Conservation (phyloP, 345 rosid species). For the Moringa oleifera region DNA sequence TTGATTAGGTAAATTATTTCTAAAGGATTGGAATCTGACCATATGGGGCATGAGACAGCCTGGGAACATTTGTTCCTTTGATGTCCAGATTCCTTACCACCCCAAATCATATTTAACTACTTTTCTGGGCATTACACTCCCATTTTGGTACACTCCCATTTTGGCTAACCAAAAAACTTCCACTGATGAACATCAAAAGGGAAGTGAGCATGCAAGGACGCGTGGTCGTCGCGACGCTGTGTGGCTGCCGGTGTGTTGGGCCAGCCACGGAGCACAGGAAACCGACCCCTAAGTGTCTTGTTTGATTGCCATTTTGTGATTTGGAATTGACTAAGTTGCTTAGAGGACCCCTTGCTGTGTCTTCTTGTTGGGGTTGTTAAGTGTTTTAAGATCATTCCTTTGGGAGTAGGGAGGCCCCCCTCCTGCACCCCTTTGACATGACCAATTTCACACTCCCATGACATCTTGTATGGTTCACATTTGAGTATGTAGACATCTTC, state of each 20-base stretch:
- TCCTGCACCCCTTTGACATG: too few relatives aligned
- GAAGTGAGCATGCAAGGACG: background rate
- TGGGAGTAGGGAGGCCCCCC: too few relatives aligned
- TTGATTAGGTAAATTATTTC: slow-evolving; percentile 19
- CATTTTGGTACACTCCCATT: background rate
- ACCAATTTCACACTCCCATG: too few relatives aligned
- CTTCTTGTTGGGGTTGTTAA: too few relatives aligned
- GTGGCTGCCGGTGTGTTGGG: slow-evolving; percentile 22
- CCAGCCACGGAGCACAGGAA: slow-evolving; percentile 1
- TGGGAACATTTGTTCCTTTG: slow-evolving; percentile 17
- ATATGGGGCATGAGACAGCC: slow-evolving; percentile 22
- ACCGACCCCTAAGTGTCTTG: background rate
- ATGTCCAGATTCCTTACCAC: slow-evolving; percentile 23
- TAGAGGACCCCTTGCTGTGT: slow-evolving; percentile 8
- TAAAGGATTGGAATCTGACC: slow-evolving; percentile 27
- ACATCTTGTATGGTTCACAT: too few relatives aligned
- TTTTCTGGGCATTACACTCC: slow-evolving; percentile 5
- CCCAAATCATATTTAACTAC: slow-evolving; percentile 6
- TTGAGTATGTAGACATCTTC: too few relatives aligned
- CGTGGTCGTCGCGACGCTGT: slow-evolving; percentile 11
- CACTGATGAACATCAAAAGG: too few relatives aligned
- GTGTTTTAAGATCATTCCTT: too few relatives aligned
- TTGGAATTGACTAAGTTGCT: slow-evolving; percentile 10
- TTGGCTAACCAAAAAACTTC: too few relatives aligned
- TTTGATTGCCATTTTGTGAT: background rate